Evolutionary conservation across 1,139 yeast species (phyloP).

Genomic region (Taphrina wiesneri): DNA sequence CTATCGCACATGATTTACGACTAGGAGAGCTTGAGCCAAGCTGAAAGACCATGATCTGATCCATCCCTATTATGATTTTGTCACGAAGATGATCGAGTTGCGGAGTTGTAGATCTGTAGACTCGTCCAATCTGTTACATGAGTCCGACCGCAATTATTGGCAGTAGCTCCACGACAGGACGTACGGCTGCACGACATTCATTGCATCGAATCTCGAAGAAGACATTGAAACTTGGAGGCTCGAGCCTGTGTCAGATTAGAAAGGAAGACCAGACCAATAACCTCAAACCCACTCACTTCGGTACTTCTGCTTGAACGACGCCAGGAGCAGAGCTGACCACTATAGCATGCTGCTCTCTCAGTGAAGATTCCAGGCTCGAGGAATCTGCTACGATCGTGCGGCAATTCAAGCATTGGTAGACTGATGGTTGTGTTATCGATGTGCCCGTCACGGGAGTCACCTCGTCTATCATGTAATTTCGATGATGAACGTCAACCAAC

Average conservation of each 20-base stretch:
- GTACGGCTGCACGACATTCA: background rate
- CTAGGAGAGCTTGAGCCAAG: background rate
- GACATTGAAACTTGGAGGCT: background rate
- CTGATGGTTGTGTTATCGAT: background rate
- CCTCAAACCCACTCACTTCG: background rate
- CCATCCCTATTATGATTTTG: background rate
- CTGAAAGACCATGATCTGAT: constrained; percentile 5
- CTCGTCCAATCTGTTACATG: background rate
- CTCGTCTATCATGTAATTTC: background rate
- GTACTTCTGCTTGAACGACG: background rate
- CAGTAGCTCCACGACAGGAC: background rate
- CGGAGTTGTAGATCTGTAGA: constrained; percentile 1
- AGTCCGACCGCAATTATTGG: no score
- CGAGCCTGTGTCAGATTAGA: background rate
- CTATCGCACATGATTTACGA: background rate
- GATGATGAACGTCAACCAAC: no score
- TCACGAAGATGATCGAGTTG: background rate
- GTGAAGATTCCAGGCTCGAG: background rate
- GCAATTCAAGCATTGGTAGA: constrained; percentile 4
- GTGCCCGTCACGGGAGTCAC: background rate
- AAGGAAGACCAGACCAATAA: background rate
- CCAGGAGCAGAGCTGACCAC: constrained; percentile 2
- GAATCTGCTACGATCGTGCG: constrained; percentile 5
- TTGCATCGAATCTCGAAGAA: constrained; percentile 1
- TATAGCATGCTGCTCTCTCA: background rate